Base-by-base conservation (phyloP, 768 basidiomycete genomes). In the Panaeolus papilionaceus region DNA sequence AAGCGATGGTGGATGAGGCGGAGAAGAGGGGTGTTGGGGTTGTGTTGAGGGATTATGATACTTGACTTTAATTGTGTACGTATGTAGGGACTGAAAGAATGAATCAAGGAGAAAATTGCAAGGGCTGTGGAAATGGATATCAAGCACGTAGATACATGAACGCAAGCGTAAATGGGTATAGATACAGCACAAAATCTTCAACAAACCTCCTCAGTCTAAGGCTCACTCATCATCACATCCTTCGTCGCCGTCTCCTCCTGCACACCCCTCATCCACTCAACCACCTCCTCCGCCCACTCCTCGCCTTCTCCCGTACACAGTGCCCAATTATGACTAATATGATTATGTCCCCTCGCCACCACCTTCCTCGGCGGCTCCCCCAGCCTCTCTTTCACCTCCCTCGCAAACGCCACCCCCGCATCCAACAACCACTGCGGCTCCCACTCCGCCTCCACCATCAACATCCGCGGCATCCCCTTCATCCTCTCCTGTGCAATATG, bases 1-100 rank as follows among this genome's bases (percentile, higher is more conserved):
- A 79, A 65, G 85, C 90, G 2, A 87, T 95, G 1, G 84, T 94
- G 2, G 78, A 84, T 4, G 83, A 82, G 63, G 94, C 94, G 1
- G 79, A 88, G 71, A 73, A 79, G 64, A 77, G 84, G 72, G 67
- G 63, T 42, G 64, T 86, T 4, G 92, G 94, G 8, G 86, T 79
- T 0, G 64, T 72, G 0, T 78, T 93, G 23, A 68, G 73, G 9
- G 72, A 78, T 64, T 89, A 86, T 71, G 88, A 89, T 47, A 37
- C 8, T 10, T 42, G 26, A 39, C n/a, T 10, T 26, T 23, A 23
- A 23, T 23, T 23, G 23, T 23, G 23, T 23, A 9, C 10, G 33
- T 33, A 33, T 33, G 33, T 33, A 33, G 33, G 33, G 5, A 5
- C 33, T 33, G 33, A 33, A 33, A 23, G 23, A 23, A 5, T 33